Percentiles rank a stretch among this genome's conserved stretches.
phyloP scores from a whole-genome alignment of 805 yeast species.

The Yamadazyma paraphyllophila region DNA sequence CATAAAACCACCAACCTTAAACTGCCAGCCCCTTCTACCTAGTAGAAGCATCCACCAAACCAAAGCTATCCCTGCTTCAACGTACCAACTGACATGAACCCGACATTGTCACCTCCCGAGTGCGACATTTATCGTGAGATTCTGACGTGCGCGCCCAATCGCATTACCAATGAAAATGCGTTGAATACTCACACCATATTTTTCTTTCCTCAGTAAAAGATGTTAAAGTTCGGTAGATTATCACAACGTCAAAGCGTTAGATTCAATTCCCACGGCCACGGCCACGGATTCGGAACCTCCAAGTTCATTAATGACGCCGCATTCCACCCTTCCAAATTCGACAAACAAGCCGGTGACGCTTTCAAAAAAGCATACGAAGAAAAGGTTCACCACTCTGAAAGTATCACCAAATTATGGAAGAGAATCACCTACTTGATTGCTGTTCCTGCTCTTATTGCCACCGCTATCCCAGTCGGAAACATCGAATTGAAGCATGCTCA shows the following conservation, averaged over 20 bases:
- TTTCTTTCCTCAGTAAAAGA: conserved; percentile 11
- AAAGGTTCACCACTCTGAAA: conserved; percentile 74
- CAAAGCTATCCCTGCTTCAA: background rate
- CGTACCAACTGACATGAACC: background rate
- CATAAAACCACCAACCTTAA: too few species aligned
- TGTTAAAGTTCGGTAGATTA: conserved; percentile 31
- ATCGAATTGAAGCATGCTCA: conserved; percentile 86
- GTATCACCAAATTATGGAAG: conserved; percentile 79
- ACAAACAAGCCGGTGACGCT: conserved; percentile 68
- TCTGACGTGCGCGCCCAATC: background rate
- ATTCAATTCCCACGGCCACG: conserved; percentile 41
- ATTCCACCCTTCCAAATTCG: conserved; percentile 32
- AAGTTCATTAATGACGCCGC: conserved; percentile 41
- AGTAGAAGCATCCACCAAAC: too few species aligned
- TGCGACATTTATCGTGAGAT: background rate
- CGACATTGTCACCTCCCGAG: background rate
- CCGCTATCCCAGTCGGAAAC: conserved; percentile 77
- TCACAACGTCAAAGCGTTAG: conserved; percentile 37
- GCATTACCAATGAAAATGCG: conserved; percentile 8
- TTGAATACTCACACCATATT: conserved; percentile 19
- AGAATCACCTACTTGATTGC: conserved; percentile 80
- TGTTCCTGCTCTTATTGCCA: conserved; percentile 71
- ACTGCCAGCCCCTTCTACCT: too few species aligned
- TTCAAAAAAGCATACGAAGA: conserved; percentile 61
- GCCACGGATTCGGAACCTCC: conserved; percentile 41